Evolutionary conservation across 129 eudicot genomes (phyloP).

Genomic region (Flaveria linearis): DNA sequence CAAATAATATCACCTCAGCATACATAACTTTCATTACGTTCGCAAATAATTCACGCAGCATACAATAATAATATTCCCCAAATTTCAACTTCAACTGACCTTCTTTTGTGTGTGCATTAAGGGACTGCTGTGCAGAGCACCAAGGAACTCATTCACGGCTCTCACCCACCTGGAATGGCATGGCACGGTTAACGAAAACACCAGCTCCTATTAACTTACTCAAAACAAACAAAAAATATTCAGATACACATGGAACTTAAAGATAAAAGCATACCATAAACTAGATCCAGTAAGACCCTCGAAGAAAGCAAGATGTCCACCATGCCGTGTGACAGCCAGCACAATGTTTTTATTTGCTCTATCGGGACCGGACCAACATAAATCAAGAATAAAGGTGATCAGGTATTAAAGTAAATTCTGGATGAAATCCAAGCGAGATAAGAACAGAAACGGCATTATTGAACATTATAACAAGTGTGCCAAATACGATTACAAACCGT

Average conservation of each 20-base stretch:
- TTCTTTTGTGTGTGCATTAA: constrained; percentile 66
- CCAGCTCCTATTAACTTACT: constrained; percentile 12
- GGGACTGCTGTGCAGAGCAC: constrained; percentile 63
- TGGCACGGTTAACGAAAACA: background rate
- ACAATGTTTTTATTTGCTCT: constrained; percentile 84
- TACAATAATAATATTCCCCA: background rate
- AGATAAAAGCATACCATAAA: constrained; percentile 52
- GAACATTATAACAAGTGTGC: no score
- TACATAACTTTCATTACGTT: background rate
- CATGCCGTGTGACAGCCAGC: constrained; percentile 78
- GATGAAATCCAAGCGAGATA: background rate
- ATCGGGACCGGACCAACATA: constrained; percentile 14
- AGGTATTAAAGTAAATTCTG: background rate
- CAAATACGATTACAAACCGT: background rate
- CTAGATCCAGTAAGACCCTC: constrained; percentile 84
- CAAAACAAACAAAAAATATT: background rate
- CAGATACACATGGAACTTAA: background rate
- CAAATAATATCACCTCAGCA: background rate
- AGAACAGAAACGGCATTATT: background rate
- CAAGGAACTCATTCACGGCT: constrained; percentile 79
- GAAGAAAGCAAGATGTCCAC: constrained; percentile 93
- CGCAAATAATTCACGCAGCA: background rate
- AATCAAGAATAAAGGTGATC: constrained; percentile 1
- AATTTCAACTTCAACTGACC: constrained; percentile 34
- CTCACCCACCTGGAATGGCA: constrained; percentile 86